Evolutionary conservation across 2,329 filamentous ascomycete species (phyloP), one percentile per base, ranked within the genome.

Genomic region (Sporothrix brasiliensis): DNA sequence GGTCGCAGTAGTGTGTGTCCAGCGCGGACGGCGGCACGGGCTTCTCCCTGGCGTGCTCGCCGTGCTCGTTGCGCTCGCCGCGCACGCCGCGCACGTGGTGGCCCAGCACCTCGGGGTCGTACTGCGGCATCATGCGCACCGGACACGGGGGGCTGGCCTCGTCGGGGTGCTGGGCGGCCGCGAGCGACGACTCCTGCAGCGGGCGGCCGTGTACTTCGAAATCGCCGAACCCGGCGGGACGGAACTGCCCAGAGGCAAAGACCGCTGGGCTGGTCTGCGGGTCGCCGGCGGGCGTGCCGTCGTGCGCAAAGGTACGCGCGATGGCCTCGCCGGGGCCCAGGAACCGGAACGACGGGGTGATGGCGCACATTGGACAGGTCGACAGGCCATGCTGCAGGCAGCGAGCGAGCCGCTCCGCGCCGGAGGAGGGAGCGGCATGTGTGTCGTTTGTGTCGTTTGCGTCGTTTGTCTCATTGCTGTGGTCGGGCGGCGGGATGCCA

Each of bases 301-400:
- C 13, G 44, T 41, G 19, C 27, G 21, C 24, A 3, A 70, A 16
- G 11, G 34, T 39, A 16, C 19, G 19, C 16, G 10, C 9, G 1
- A 70, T 3, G 9, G 34, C 21, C 39, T 72, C 70, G 14, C 68
- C 68, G 16, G 70, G 70, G 2, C 67, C 70, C 19, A 72, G 27
- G 11, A 72, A 72, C 0, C n/a, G 11, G 6, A 56, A 41, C 7
- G 70, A 69, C 21, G 70, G 70, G 4, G 68, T 69, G 24, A 72
- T 72, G 56, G 70, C 70, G 24, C 70, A 72, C 63, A 70, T 65
- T 10, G 70, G 70, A 13, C 70, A 72, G 4, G 70, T 72, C 11
- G 67, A 54, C 27, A 72, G 53, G n/a, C 63, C 54, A 13, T 72
- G 70, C 34, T 47, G 68, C 0, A 72, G 49, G 13, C 70, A 72